Evolutionary conservation across 805 yeast species (phyloP).

Genomic region (Wickerhamomyces bisporus): DNA sequence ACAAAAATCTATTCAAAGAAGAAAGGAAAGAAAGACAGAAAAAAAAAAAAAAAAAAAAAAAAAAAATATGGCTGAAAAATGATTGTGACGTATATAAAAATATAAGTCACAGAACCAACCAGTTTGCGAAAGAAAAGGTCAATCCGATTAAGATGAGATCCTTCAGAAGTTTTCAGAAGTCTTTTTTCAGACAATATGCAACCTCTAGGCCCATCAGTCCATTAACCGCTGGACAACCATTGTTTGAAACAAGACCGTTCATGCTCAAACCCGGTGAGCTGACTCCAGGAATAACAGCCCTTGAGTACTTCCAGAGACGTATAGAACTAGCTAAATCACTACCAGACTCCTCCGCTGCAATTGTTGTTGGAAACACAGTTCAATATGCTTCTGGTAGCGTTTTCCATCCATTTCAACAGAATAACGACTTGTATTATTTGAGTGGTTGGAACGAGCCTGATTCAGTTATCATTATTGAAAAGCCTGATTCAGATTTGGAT

Average conservation of each 20-base stretch:
- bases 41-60: too few species aligned
- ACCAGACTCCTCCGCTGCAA: constrained; percentile 62
- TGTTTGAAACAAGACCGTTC: constrained; percentile 79
- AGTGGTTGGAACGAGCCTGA: constrained; percentile 94
- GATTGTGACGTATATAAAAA: too few species aligned
- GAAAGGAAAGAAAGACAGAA: too few species aligned
- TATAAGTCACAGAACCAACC: too few species aligned
- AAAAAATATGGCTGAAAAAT: too few species aligned
- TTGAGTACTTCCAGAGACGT: constrained; percentile 77
- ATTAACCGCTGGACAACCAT: constrained; percentile 74
- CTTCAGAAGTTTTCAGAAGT: neutral
- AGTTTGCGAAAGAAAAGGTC: too few species aligned
- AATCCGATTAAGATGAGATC: too few species aligned
- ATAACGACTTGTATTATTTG: constrained; percentile 78
- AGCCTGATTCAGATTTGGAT: constrained; percentile 45
- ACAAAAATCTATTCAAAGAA: too few species aligned
- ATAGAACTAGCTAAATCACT: constrained; percentile 48
- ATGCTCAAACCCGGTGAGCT: constrained; percentile 69
- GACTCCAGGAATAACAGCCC: constrained; percentile 82
- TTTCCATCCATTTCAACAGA: constrained; percentile 88
- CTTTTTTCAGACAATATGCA: neutral
- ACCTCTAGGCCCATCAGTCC: constrained; percentile 18
- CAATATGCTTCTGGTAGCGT: constrained; percentile 88
- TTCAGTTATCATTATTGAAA: constrained; percentile 63
- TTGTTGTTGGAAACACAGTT: constrained; percentile 65